Conservation (phyloP, 2,329 filamentous ascomycete species). For the Cryphonectria japonica region DNA sequence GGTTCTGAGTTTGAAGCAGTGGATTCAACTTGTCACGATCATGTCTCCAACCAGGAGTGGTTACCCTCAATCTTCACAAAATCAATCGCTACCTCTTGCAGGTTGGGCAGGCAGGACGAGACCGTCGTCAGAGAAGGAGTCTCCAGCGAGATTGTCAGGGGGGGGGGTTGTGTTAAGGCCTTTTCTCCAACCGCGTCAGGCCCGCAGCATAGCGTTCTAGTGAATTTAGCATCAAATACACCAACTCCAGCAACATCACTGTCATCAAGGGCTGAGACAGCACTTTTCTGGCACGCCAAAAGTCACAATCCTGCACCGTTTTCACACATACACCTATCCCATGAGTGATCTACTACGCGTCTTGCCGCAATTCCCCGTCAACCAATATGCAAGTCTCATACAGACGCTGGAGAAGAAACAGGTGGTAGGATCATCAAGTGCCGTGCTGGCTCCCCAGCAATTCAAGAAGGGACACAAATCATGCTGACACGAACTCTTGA, state of each 20-base stretch:
- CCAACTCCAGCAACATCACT: background rate
- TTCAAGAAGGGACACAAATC: no score
- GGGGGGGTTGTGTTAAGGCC: background rate
- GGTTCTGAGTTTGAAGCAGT: background rate
- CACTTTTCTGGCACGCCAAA: background rate
- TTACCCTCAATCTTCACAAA: background rate
- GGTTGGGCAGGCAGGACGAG: background rate
- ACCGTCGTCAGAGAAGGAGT: background rate
- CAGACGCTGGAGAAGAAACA: constrained; percentile 77
- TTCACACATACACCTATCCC: constrained; percentile 29
- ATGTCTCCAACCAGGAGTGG: background rate
- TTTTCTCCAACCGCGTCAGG: constrained; percentile 7
- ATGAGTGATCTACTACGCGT: constrained; percentile 89
- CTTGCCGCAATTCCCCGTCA: constrained; percentile 76
- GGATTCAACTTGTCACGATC: background rate
- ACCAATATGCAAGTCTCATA: constrained; percentile 73
- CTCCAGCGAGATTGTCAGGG: background rate
- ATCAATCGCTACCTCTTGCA: background rate
- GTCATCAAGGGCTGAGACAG: no score
- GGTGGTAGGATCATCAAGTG: constrained; percentile 45
- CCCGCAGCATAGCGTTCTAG: background rate
- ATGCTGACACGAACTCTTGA: background rate
- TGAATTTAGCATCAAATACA: constrained; percentile 8
- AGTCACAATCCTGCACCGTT: background rate
- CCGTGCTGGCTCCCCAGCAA: background rate